Evolutionary conservation across 352 stramenopile species (phyloP).

Genomic region (Phytophthora crassamura): DNA sequence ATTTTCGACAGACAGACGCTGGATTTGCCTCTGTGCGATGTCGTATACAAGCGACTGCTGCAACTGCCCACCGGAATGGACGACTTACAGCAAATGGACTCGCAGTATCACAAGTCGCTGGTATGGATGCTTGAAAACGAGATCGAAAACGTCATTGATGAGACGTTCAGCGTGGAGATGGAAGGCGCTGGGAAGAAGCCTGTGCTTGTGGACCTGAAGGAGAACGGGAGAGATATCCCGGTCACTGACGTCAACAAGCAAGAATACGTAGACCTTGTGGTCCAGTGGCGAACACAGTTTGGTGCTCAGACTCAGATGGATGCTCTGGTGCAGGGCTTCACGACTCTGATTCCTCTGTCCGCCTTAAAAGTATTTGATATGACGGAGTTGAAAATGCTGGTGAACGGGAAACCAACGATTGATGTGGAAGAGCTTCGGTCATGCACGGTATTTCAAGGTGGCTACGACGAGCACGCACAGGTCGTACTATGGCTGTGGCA

Average conservation of each 20-base stretch:
- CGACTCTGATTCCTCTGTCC: slow-evolving; percentile 52
- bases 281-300: slow-evolving; percentile 70
- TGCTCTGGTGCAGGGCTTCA: slow-evolving; percentile 59
- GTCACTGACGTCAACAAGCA: slow-evolving; percentile 82
- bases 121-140: slow-evolving; percentile 90
- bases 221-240: slow-evolving; percentile 65
- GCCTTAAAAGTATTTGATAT: slow-evolving; percentile 59
- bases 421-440: slow-evolving; percentile 87
- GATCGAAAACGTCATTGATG: slow-evolving; percentile 78
- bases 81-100: slow-evolving; percentile 78
- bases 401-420: slow-evolving; percentile 70
- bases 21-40: slow-evolving; percentile 79
- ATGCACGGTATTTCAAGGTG: slow-evolving; percentile 82
- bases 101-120: slow-evolving; percentile 83
- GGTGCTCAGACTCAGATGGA: slow-evolving; percentile 65
- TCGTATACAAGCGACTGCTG: slow-evolving; percentile 78
- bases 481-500: slow-evolving; percentile 90
- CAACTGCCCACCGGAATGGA: slow-evolving; percentile 49
- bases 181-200: slow-evolving; percentile 27
- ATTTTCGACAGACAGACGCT: slow-evolving; percentile 88
- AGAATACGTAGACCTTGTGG: slow-evolving; percentile 73
- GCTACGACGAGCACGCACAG: slow-evolving; percentile 77
- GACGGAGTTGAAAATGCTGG: slow-evolving; percentile 48
- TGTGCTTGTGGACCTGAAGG: slow-evolving; percentile 59
- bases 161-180: slow-evolving; percentile 87